Evolutionary conservation across 164 flowering plant species (phyloP).

Genomic region (Santalum album): DNA sequence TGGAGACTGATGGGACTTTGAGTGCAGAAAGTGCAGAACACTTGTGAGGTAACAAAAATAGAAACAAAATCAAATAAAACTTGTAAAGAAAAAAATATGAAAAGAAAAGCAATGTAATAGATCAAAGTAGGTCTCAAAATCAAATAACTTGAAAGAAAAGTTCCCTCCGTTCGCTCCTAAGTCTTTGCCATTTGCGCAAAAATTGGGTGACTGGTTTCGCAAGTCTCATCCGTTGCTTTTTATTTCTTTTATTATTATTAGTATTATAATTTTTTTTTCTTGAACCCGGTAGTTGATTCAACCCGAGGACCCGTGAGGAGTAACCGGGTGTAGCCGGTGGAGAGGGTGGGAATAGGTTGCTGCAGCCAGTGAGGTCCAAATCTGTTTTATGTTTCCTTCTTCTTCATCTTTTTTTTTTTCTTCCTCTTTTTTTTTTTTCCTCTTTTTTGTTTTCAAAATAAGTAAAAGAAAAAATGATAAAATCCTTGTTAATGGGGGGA

Average conservation of each 20-base stretch:
- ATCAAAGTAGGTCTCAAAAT: neutral
- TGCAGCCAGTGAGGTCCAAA: conserved; percentile 6
- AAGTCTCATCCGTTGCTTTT: neutral
- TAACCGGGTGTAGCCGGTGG: conserved; percentile 27
- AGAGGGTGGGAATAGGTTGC: conserved; percentile 9
- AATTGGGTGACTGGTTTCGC: neutral
- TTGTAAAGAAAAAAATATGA: no score
- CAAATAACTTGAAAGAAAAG: neutral
- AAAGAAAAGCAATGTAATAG: neutral
- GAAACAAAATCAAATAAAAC: neutral
- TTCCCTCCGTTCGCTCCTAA: conserved; percentile 12
- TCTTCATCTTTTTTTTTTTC: no score
- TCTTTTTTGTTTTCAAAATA: no score
- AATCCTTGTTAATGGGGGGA: neutral
- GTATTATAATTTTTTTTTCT: neutral
- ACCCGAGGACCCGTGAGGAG: conserved; percentile 36
- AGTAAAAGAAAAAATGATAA: neutral
- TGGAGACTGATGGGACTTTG: neutral
- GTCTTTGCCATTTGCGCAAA: conserved; percentile 3
- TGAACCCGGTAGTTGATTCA: conserved; percentile 21
- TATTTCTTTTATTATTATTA: no score
- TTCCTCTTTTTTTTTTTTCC: neutral
- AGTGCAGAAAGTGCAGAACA: neutral
- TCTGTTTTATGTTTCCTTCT: no score
- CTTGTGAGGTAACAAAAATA: neutral